Conservation (phyloP, 352 stramenopile genomes). For the Poterioochromonas sp. region DNA sequence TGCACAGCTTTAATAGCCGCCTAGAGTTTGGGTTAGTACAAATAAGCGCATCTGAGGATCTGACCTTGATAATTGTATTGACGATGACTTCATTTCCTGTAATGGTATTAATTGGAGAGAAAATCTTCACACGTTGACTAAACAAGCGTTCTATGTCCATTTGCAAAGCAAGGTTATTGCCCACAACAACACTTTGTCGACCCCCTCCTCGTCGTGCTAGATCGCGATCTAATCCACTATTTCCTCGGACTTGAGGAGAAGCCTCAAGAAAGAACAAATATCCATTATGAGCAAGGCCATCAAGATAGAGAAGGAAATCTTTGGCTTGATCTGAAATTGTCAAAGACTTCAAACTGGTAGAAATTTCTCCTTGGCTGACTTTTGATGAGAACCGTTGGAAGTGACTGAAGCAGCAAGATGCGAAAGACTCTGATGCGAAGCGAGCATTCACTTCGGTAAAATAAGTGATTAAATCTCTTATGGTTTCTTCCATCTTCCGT, state of each 20-base stretch:
- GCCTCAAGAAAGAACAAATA: neutral
- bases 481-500: no score
- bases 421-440: no score
- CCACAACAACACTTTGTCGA: neutral
- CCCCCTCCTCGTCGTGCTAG: neutral
- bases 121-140: neutral
- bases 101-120: no score
- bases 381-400: no score
- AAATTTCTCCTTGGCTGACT: no score
- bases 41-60: neutral
- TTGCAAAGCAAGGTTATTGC: neutral
- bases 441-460: no score
- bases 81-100: neutral
- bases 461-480: no score
- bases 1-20: neutral
- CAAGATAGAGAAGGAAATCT: no score
- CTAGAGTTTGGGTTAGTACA: neutral
- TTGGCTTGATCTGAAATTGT: no score
- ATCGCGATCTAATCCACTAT: neutral
- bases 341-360: no score
- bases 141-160: constrained; percentile 19
- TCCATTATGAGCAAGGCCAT: neutral
- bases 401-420: no score
- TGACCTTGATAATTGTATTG: neutral
- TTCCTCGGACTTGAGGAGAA: neutral